Evolutionary conservation across 177 flowering plant genomes (phyloP), one percentile per base, ranked within the genome.

Genomic region (Vitis hybrid): DNA sequence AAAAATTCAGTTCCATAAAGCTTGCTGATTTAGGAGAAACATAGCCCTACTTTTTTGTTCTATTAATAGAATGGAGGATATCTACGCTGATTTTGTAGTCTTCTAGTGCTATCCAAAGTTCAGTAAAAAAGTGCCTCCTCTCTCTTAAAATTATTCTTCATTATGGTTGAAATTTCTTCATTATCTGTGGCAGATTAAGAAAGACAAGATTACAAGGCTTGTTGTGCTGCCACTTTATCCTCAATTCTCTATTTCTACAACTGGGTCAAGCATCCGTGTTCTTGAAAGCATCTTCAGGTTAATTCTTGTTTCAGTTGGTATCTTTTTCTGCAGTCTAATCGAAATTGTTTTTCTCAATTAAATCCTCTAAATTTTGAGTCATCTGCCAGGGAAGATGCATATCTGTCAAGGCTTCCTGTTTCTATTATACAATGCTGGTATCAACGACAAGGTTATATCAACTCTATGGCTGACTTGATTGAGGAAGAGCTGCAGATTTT

Each of bases 201-300:
- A 78, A 79, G 99, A 96, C 71, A 77, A 76, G 65, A 89, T 96
- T 75, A 87, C 92, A 27, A 92, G 77, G 77, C 98, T 96, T 67
- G 98, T 96, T 57, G 96, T 96, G 70, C 83, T 96, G 53, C 99
- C 99, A 61, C 90, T 96, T 48, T 96, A 96, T 82, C 99, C 99
- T 32, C 99, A 96, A 64, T 96, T 71, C 71, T 96, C 98, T n/a
- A 94, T 96, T 60, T 96, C 98, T 62, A 96, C 99, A 8, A 96
- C 96, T 73, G 99, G 99, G 30, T 96, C 99, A 65, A 96, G 98
- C 82, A 72, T 96, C 69, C 92, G 99, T 65, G 86, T 93, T 61
- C 94, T 96, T 61, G 84, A 88, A 64, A 76, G 58, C 41, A 76
- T 88, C 49, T 93, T 96, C 80, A 91, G 91, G 99, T 96, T 65